These are phyloP conservation scores for Coemansia sp. DNA, from an alignment of 192 early-diverging fungal species.

Conservation along the genomic window DNA sequence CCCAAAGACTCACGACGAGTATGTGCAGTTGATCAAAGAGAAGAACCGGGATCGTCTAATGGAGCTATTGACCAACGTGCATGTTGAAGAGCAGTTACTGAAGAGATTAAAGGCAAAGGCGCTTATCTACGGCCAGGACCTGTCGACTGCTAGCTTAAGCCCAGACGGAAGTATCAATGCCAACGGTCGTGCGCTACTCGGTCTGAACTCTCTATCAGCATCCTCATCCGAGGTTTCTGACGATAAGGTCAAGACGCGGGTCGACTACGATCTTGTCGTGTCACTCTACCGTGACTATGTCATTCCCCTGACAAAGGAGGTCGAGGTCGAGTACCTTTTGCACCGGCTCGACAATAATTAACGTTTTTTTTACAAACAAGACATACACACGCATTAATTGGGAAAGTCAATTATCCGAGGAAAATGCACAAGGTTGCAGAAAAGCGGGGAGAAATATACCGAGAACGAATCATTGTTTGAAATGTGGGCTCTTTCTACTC, in stretches of 20 bases:
- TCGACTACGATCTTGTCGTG: conserved; percentile 81
- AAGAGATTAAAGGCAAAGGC: conserved; percentile 85
- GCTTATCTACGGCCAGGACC: conserved; percentile 89
- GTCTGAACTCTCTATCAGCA: conserved; percentile 10
- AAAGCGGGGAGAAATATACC: too few relatives aligned
- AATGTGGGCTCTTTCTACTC: conserved; percentile 49
- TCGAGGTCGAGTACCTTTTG: conserved; percentile 92
- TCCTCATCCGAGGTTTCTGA: conserved; percentile 26
- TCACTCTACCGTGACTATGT: conserved; percentile 91
- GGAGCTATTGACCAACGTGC: conserved; percentile 82
- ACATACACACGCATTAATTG: too few relatives aligned
- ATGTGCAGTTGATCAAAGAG: conserved; percentile 70
- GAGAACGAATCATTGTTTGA: background rate
- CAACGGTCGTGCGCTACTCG: conserved; percentile 6
- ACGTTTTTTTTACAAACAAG: background rate
- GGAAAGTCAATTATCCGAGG: too few relatives aligned
- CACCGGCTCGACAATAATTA: conserved; percentile 56
- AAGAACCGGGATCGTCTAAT: conserved; percentile 75
- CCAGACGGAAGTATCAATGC: conserved; percentile 27
- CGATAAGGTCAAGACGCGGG: conserved; percentile 49
- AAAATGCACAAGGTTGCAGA: too few relatives aligned
- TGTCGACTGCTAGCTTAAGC: conserved; percentile 43
- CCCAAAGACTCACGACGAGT: conserved; percentile 66
- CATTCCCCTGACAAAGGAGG: conserved; percentile 96
- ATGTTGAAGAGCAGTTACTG: conserved; percentile 81